These are phyloP conservation scores for Cryptococcus floricola DNA, from an alignment of 1,284 basidiomycete species.

Conservation along the genomic window DNA sequence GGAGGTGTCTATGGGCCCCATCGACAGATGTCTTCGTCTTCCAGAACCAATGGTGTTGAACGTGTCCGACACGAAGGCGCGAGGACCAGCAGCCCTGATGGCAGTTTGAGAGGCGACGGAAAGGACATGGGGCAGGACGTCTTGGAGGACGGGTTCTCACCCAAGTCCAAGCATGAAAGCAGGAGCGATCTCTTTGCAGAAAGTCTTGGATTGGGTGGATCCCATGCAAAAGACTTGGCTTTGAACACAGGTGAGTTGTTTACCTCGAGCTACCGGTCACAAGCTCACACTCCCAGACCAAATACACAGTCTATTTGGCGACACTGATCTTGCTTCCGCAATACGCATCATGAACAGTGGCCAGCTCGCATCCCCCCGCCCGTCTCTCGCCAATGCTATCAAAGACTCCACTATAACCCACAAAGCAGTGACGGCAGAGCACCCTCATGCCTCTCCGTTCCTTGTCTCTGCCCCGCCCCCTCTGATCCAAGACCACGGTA, in stretches of 20 bases:
- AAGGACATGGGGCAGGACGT: conserved; percentile 8
- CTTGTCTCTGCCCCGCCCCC: conserved; percentile 40
- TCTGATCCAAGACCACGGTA: conserved; percentile 21
- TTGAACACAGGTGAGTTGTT: conserved; percentile 27
- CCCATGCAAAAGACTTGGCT: conserved; percentile 15
- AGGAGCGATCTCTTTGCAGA: conserved; percentile 21
- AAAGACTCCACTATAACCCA: conserved; percentile 6
- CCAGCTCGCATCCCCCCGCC: conserved; percentile 9
- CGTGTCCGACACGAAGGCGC: conserved; percentile 1
- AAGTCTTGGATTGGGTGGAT: conserved; percentile 30
- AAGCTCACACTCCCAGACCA: conserved; percentile 23
- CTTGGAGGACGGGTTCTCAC: too few relatives aligned
- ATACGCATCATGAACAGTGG: conserved; percentile 26
- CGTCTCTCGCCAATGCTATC: conserved; percentile 3
- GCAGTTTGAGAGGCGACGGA: conserved; percentile 9
- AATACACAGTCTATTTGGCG: conserved; percentile 35
- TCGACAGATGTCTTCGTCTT: background rate
- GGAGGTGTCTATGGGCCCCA: background rate
- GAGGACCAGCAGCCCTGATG: conserved; percentile 14
- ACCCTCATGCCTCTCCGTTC: conserved; percentile 19
- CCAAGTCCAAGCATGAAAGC: background rate
- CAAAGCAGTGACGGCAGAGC: conserved; percentile 4
- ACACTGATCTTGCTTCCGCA: conserved; percentile 38
- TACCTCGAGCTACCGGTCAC: background rate
- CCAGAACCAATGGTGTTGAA: background rate